These are phyloP conservation scores for Heterobasidion parviporum DNA, from an alignment of 1,284 basidiomycete genomes.

Conservation along the genomic window DNA sequence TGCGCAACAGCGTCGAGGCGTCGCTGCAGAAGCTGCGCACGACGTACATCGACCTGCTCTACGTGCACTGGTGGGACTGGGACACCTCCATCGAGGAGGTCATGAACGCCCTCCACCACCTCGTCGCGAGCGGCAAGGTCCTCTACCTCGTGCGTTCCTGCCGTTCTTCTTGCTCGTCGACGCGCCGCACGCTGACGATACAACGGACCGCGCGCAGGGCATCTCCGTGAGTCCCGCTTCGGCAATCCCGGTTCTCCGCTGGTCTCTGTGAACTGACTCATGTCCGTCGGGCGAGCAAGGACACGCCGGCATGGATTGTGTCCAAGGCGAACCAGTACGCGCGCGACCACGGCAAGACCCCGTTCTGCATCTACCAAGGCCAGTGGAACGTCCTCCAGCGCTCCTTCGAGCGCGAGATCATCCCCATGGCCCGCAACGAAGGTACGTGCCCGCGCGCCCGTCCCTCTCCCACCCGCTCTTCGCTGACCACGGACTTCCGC, in stretches of 20 bases:
- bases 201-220: background rate
- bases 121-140: conserved; percentile 26
- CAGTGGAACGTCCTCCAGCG: conserved; percentile 39
- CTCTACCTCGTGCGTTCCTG: conserved; percentile 27
- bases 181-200: no score
- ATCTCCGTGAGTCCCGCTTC: background rate
- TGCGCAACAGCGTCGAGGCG: background rate
- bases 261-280: background rate
- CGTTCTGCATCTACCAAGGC: conserved; percentile 49
- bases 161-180: background rate
- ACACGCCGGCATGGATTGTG: conserved; percentile 34
- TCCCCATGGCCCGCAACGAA: conserved; percentile 38
- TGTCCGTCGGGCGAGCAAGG: conserved; percentile 12
- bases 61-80: conserved; percentile 27
- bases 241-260: background rate
- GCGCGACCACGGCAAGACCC: conserved; percentile 33
- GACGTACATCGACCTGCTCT: conserved; percentile 26
- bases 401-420: conserved; percentile 42
- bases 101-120: conserved; percentile 19
- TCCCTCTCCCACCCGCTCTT: background rate
- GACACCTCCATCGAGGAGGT: conserved; percentile 29
- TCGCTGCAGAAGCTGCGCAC: conserved; percentile 33
- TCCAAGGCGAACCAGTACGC: conserved; percentile 27
- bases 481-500: background rate
- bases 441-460: conserved; percentile 17